Base-by-base conservation (phyloP, 2,329 filamentous ascomycete species). In the Lecanicillium sp. region DNA sequence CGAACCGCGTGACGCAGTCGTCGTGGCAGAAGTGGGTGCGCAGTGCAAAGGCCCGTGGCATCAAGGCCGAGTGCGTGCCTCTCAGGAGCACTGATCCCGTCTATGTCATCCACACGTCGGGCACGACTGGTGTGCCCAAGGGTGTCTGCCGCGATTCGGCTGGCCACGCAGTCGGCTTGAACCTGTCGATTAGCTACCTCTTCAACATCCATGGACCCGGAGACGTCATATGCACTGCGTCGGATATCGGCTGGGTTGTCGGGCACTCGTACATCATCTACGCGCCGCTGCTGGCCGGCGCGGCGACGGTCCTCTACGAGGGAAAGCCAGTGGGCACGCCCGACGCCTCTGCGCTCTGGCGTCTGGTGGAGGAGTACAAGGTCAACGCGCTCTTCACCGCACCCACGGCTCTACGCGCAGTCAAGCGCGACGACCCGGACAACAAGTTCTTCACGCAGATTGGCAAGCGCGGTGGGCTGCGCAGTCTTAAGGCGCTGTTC, bases 251-350 rank as follows among this genome's bases (percentile, higher is more conserved):
- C 26, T 96, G 90, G 91, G 88, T 70, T 5, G 66, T 69, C 9
- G 66, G 66, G 14, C 66, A 90, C 61, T 86, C 82, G 5, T 96
- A 93, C 62, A 95, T 95, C 53, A 72, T 95, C 11, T 96, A 96
- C 60, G 90, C 81, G 4, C 90, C 90, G 11, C 77, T 97, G 5
- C 77, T 96, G 2, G 81, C 85, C 1, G 90, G 90, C 5, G 90
- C 90, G 2, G 84, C 90, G 1, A 95, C 89, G 0, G 79, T 96
- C 1, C 72, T 96, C 0, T 96, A 90, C 63, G 90, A 96, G 67
- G 91, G 90, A n/a, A 96, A 96, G 56, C 90, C 90, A 0, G 75
- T 95, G 11, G 90, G 90, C 4, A 95, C 90, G 0, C 90, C 90
- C 0, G 83, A 95, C 57, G 86, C 89, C 1, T 85, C 87, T 5